Evolutionary conservation across 2,329 filamentous ascomycete species (phyloP), one percentile per base, ranked within the genome.

Genomic region (Alternaria alternata): DNA sequence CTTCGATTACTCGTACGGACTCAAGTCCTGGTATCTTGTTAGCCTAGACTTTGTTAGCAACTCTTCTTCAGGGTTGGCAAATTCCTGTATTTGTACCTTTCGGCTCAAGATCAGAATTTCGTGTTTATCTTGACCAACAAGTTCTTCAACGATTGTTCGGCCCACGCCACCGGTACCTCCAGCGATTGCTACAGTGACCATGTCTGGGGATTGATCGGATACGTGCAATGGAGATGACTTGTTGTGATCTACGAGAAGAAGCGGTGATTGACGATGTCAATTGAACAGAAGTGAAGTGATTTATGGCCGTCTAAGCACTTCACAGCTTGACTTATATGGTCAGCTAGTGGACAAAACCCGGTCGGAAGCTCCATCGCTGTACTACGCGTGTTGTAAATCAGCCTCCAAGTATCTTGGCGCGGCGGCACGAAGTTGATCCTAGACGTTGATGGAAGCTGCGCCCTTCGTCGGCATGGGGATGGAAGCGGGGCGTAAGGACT

Each of bases 141-240:
- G 56, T 9, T 57, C 64, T 24, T 68, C 61, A 30, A 71, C 62
- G 9, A 72, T 61, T 7, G 59, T 59, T 3, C 63, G 57, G 12
- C 69, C 68, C n/a, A 71, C 47, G 5, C 64, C 62, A 18, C 69
- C 68, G 7, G 66, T 71, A 7, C 69, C 69, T 59, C 69, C 69
- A 9, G 69, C 66, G 18, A 72, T 57, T 58, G 63, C 68, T 49
- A 71, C 57, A 5, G 48, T 67, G 51, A 58, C 54, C 59, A 62
- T 62, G 14, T 20, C 30, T 24, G n/a, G 36, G 9, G 4, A 26
- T 22, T 2, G 18, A 12, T 38, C 9, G 30, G 18, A 9, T 7
- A 3, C 7, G 1, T 14, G 16, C 2, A 24, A 38, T 49, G 20
- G 3, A 7, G 9, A 8, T 22, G 14, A 3, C 5, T 7, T 24